phyloP scores from a whole-genome alignment of 2,329 filamentous ascomycete species.

The Escovopsis sp. region DNA sequence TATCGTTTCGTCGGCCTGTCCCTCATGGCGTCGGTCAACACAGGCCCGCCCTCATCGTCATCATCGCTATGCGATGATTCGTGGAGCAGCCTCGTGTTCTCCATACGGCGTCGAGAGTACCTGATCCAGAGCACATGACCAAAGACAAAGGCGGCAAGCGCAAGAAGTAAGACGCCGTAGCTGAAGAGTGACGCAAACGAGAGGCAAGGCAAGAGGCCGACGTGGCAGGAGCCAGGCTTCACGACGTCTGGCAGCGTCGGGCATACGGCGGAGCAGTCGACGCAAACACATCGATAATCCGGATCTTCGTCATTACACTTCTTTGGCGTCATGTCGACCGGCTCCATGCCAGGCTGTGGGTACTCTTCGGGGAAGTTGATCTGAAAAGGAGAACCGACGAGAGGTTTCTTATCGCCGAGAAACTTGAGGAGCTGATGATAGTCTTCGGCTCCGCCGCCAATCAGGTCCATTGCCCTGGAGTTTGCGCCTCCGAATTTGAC shows the following conservation, averaged over 20 bases:
- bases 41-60: constrained; percentile 74
- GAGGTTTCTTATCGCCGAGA: constrained; percentile 73
- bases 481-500: constrained; percentile 96
- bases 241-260: constrained; percentile 67
- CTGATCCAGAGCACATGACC: constrained; percentile 65
- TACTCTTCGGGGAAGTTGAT: constrained; percentile 73
- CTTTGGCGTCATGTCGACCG: constrained; percentile 59
- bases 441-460: constrained; percentile 87
- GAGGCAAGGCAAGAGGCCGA: constrained; percentile 79
- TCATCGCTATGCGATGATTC: constrained; percentile 76
- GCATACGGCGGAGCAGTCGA: constrained; percentile 81
- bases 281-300: constrained; percentile 76
- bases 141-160: constrained; percentile 49
- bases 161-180: constrained; percentile 61
- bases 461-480: constrained; percentile 85
- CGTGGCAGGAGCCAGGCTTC: constrained; percentile 56
- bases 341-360: constrained; percentile 52
- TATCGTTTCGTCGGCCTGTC: constrained; percentile 71
- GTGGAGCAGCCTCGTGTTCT: constrained; percentile 74
- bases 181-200: constrained; percentile 84
- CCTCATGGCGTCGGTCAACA: constrained; percentile 60
- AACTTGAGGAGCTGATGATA: constrained; percentile 81
- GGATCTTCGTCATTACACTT: constrained; percentile 83
- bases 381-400: constrained; percentile 85
- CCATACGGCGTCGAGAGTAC: constrained; percentile 59